Conservation (phyloP, 2,329 filamentous ascomycete genomes). For the Thelonectria discophora region DNA sequence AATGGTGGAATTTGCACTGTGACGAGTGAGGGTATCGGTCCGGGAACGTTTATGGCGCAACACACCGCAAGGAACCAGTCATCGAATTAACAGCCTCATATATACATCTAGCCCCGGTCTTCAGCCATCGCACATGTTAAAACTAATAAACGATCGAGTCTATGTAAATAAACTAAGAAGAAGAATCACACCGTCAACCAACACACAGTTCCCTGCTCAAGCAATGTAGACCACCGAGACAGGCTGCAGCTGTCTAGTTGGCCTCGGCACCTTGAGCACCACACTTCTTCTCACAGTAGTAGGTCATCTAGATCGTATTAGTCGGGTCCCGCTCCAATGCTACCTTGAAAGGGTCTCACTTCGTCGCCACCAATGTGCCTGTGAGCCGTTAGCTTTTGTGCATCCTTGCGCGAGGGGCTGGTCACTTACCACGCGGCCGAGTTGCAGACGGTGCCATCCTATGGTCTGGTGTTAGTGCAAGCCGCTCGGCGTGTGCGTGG, state of each 20-base stretch:
- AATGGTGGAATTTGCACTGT: background rate
- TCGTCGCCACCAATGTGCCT: constrained; percentile 35
- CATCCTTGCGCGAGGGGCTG: background rate
- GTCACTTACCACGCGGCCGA: constrained; percentile 4
- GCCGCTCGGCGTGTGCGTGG: rapidly evolving
- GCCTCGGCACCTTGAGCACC: background rate
- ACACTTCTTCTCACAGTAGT: background rate
- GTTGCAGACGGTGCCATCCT: constrained; percentile 28
- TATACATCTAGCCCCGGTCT: background rate
- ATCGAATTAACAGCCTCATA: background rate
- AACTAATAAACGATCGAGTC: background rate
- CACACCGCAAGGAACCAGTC: too few relatives aligned
- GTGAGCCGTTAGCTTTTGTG: background rate
- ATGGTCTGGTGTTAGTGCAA: background rate
- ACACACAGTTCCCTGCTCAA: background rate
- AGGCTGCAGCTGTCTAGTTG: background rate
- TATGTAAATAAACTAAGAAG: background rate
- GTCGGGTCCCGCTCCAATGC: background rate
- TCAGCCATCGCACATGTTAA: background rate
- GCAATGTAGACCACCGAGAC: background rate
- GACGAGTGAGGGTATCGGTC: too few relatives aligned
- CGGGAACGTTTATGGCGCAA: too few relatives aligned
- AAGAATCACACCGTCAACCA: background rate
- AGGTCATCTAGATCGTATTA: background rate
- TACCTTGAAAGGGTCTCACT: constrained; percentile 18